Evolutionary conservation across 1,284 basidiomycete genomes (phyloP).

Genomic region (Cryptococcus jaspeensis): DNA sequence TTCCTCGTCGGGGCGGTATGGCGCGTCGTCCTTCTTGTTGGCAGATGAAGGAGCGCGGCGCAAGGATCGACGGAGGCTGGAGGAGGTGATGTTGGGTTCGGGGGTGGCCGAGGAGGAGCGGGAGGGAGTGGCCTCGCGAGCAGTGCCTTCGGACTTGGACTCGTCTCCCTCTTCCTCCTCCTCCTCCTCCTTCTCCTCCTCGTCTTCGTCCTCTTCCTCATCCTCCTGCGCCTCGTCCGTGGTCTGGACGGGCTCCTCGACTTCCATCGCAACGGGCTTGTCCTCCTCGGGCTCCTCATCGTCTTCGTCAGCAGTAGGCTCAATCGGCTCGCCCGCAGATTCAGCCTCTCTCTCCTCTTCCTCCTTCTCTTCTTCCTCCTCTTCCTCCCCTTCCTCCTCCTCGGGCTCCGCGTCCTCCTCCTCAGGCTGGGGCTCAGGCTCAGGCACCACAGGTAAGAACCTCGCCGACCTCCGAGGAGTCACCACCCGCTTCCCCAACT

Average conservation of each 20-base stretch:
- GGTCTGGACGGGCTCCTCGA: background rate
- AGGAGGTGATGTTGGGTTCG: background rate
- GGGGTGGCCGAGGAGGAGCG: background rate
- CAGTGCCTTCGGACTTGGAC: background rate
- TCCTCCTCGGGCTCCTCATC: background rate
- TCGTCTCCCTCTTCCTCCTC: background rate
- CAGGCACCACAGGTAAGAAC: too few relatives aligned
- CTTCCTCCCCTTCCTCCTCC: background rate
- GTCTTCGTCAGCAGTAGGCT: too few relatives aligned
- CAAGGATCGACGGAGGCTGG: background rate
- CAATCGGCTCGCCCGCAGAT: background rate
- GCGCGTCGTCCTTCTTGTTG: slow-evolving; percentile 11
- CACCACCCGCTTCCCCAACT: too few relatives aligned
- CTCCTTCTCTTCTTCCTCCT: background rate
- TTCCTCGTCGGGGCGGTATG: slow-evolving; percentile 12
- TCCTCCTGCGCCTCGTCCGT: background rate
- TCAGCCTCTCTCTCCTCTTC: too few relatives aligned
- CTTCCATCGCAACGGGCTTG: background rate
- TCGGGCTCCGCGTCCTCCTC: background rate
- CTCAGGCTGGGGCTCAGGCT: background rate
- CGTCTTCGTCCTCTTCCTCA: slow-evolving; percentile 1
- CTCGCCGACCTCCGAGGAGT: too few relatives aligned
- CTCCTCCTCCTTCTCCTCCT: background rate
- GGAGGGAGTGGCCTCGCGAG: too few relatives aligned
- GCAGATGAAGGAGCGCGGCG: background rate